Conservation (phyloP, 805 yeast species). For the Ogataea degrootiae region DNA sequence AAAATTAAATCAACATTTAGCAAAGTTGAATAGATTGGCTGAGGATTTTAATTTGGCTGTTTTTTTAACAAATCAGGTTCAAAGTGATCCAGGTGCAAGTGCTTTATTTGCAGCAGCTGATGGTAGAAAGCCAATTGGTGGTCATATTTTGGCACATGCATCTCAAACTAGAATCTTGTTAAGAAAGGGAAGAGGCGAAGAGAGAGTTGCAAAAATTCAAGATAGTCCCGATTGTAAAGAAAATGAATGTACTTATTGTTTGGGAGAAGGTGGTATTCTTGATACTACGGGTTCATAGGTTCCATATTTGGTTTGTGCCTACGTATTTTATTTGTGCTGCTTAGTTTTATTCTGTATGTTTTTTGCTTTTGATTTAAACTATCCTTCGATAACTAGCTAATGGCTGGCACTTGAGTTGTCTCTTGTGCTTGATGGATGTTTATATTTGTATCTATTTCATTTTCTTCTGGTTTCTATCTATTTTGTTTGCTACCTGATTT, state of each 20-base stretch:
- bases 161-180: constrained; percentile 72
- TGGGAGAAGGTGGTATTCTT: constrained; percentile 40
- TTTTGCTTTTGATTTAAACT: not conserved
- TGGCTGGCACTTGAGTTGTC: no score
- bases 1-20: constrained; percentile 53
- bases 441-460: no score
- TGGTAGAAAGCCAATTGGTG: constrained; percentile 82
- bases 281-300: constrained; percentile 6
- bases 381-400: no score
- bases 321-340: not conserved
- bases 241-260: constrained; percentile 68
- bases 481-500: no score
- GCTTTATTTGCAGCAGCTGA: constrained; percentile 76
- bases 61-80: constrained; percentile 72
- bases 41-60: constrained; percentile 79
- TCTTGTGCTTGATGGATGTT: no score
- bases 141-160: constrained; percentile 77
- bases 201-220: constrained; percentile 72
- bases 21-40: constrained; percentile 53
- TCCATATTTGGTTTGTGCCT: not conserved
- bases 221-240: constrained; percentile 84
- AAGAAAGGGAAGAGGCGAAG: constrained; percentile 74
- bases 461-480: no score
- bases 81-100: constrained; percentile 80
- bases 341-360: not conserved